Base-by-base conservation (phyloP, 2,329 filamentous ascomycete genomes). In the Pyricularia sp. region DNA sequence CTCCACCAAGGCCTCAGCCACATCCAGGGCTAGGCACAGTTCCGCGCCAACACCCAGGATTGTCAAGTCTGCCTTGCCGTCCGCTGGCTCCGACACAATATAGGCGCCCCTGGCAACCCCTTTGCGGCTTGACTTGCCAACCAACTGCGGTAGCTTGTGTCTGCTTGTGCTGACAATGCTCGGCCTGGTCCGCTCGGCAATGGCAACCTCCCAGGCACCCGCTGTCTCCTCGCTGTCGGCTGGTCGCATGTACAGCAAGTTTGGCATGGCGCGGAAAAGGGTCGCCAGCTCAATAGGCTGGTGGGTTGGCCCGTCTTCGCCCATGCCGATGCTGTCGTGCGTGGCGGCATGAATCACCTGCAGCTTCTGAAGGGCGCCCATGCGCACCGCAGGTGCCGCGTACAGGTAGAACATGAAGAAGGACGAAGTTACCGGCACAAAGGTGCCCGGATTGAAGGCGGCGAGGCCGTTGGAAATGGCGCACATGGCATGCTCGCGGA, bases 351-450 rank as follows among this genome's bases (percentile, higher is more conserved):
- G 84, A 63, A 87, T 85, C 31, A 78, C 75, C 64, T 83, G 81
- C 1, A 86, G 77, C 28, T 77, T 71, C 63, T 83, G 79, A 1
- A 85, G 75, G 3, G 83, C 84, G 8, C 82, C 83, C 83, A 87
- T 86, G 16, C 84, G 81, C 1, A 86, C 78, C 7, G 78, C 84
- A 0, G 83, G 80, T 0, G 84, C 84, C 10, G 83, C 83, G 65
- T 76, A 77, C 5, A 82, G 73, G 68, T 86, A 86, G 72, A 86
- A 86, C 81, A 87, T 86, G 75, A 86, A 85, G 74, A 86, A 87
- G 4, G 78, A 79, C 0, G 81, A 81, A 0, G 84, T 87, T 44
- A 86, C 73, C 0, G 84, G 84, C 8, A 87, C 73, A 67, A 86
- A 79, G 0, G 82, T 84, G 28, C 78, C 80, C 44, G 77, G 80